Evolutionary conservation across 2,329 filamentous ascomycete species (phyloP), one percentile per base, ranked within the genome.

Genomic region (Pseudogymnoascus sp.): DNA sequence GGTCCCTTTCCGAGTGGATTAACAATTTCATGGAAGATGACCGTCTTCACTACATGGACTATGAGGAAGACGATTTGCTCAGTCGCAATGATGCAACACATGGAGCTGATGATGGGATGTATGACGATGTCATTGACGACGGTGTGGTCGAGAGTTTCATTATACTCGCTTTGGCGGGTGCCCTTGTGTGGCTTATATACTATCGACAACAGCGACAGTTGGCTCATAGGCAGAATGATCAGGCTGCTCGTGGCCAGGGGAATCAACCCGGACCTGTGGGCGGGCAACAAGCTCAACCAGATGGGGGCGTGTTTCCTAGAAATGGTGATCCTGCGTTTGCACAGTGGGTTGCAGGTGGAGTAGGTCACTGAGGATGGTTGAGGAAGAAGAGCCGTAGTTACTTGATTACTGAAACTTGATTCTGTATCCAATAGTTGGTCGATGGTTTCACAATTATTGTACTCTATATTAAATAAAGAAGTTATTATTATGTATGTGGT

Each of bases 1-100:
- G 88, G 77, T 90, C 89, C 0, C 77, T 95, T 18, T 81, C 81
- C 19, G 91, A 97, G 71, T 97, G 92, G 92, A 79, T 96, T 59
- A 81, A 81, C 62, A 89, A 92, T 62, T 96, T 96, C 70, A 77
- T 96, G 28, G 84, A 89, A 62, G 83, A 89, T 61, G 76, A 81
- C 57, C 76, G 79, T 34, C 64, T 65, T 57, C 81, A 82, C 66
- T 88, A 90, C 61, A 77, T 76, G 3, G 83, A 84, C 64, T 79
- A 82, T 12, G 79, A 82, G 28, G 70, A 69, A 61, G 72, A 71
- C 23, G 72, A 73, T 58, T 9, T 65, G 67, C 39, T 69, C 64
- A 57, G 65, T 69, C 80, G 80, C 58, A 79, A 81, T 33, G 81
- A 81, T 57, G 76, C 76, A 48, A 82, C 83, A 71, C 79, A 78